phyloP scores from a whole-genome alignment of 768 basidiomycete species.

The Rhodotorula taiwanensis region DNA sequence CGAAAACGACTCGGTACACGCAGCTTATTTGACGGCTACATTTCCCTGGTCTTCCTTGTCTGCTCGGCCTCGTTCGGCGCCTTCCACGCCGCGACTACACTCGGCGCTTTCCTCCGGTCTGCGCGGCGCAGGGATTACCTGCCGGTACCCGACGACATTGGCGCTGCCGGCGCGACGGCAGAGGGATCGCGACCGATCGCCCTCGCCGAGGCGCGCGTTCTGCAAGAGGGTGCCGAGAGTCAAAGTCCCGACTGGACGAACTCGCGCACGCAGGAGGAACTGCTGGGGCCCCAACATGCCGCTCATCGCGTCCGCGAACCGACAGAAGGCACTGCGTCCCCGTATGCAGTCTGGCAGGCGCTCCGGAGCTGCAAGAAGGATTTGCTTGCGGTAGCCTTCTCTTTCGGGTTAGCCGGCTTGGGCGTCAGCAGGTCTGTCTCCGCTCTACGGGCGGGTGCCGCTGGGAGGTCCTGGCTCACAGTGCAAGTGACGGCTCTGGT shows the following conservation, averaged over 20 bases:
- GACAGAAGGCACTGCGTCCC: too few species aligned
- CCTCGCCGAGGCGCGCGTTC: conserved; percentile 28
- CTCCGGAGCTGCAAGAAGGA: conserved; percentile 30
- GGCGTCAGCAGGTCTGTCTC: background rate
- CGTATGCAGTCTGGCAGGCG: too few species aligned
- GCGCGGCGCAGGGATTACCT: background rate
- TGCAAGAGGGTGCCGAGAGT: conserved; percentile 15
- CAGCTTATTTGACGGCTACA: conserved; percentile 19
- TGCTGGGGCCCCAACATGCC: background rate
- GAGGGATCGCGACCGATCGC: conserved; percentile 9
- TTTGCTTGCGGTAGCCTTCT: background rate
- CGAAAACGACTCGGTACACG: too few species aligned
- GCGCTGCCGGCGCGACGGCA: background rate
- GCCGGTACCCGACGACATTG: conserved; percentile 1
- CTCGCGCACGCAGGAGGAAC: background rate
- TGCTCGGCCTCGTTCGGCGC: conserved; percentile 14
- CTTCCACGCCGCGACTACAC: too few species aligned
- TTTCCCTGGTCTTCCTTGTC: conserved; percentile 26
- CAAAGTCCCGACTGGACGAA: conserved; percentile 11
- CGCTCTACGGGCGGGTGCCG: background rate
- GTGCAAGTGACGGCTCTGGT: conserved; percentile 20
- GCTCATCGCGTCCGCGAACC: background rate
- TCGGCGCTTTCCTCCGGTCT: background rate
- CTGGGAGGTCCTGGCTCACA: background rate
- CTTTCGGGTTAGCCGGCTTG: background rate